Conservation (phyloP, 441 rosid species). For the Mallotus japonicus region DNA sequence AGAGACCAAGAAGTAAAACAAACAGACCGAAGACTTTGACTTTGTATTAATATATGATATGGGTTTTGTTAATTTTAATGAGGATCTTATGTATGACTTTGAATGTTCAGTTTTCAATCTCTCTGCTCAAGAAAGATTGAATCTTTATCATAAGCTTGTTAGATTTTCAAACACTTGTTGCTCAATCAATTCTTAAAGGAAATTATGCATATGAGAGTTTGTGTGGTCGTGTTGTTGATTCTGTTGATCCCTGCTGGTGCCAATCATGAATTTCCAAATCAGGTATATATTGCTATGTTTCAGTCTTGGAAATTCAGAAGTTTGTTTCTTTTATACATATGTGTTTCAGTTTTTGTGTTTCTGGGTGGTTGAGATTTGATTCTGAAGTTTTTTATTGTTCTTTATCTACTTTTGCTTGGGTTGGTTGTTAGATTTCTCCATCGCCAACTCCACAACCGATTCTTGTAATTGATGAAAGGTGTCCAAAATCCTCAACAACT, state of each 20-base stretch:
- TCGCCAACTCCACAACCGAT: conserved; percentile 6
- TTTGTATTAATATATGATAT: background rate
- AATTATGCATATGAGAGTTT: conserved; percentile 3
- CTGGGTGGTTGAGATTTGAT: background rate
- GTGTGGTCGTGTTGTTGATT: background rate
- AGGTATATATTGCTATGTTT: background rate
- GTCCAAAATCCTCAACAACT: background rate
- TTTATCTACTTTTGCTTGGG: background rate
- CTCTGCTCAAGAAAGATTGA: background rate
- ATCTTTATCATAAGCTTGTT: background rate
- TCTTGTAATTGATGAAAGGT: conserved; percentile 17
- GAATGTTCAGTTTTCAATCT: background rate
- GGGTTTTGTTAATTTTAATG: background rate
- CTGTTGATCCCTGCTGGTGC: background rate
- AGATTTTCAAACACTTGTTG: background rate
- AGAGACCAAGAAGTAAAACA: background rate
- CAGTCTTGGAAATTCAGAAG: background rate
- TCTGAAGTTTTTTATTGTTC: background rate
- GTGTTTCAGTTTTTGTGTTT: background rate
- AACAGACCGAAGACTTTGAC: conserved; percentile 11
- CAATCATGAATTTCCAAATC: background rate
- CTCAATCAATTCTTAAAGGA: too few species aligned
- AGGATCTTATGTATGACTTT: too few species aligned
- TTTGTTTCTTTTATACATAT: background rate
- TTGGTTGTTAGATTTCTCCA: conserved; percentile 10